Percentiles rank a stretch among this genome's conserved stretches.
These are phyloP conservation scores for Eragrostis tef DNA, from an alignment of 202 grass and related monocot species.

Conservation along the genomic window DNA sequence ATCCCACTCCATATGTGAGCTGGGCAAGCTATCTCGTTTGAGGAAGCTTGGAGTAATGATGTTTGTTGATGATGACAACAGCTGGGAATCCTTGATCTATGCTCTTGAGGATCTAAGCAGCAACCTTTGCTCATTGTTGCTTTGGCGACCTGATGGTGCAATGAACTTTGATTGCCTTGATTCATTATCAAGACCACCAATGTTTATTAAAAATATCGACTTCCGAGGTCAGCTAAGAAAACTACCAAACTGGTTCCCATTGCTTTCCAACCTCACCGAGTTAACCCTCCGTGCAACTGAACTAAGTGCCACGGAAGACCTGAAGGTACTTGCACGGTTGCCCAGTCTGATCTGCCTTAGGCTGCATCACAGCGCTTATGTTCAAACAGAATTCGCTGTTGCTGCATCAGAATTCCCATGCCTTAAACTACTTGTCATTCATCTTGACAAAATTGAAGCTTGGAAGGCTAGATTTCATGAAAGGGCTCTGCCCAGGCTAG, in stretches of 20 bases:
- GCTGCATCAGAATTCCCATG: slow-evolving; percentile 30
- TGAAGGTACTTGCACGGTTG: slow-evolving; percentile 26
- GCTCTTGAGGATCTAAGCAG: slow-evolving; percentile 26
- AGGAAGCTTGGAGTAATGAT: slow-evolving; percentile 59
- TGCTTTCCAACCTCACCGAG: slow-evolving; percentile 32
- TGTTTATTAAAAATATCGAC: slow-evolving; percentile 43
- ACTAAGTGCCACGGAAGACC: slow-evolving; percentile 23
- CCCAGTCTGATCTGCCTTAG: slow-evolving; percentile 46
- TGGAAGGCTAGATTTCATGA: slow-evolving; percentile 37
- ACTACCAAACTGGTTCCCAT: slow-evolving; percentile 45
- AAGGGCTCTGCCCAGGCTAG: slow-evolving; percentile 41
- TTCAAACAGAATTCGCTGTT: slow-evolving; percentile 28
- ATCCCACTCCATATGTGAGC: slow-evolving; percentile 7
- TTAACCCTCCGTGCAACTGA: slow-evolving; percentile 51
- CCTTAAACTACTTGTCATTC: slow-evolving; percentile 50
- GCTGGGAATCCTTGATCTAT: slow-evolving; percentile 43
- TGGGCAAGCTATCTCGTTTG: slow-evolving; percentile 48
- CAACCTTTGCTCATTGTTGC: slow-evolving; percentile 25
- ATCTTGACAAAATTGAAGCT: neutral
- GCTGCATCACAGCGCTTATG: slow-evolving; percentile 48
- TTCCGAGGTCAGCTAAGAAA: slow-evolving; percentile 36
- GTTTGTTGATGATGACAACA: slow-evolving; percentile 52
- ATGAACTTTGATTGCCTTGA: slow-evolving; percentile 47
- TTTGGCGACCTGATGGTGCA: slow-evolving; percentile 46
- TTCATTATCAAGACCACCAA: slow-evolving; percentile 46